Evolutionary conservation across 2,329 filamentous ascomycete species (phyloP).

Genomic region (Pseudocercospora pini-densiflorae): DNA sequence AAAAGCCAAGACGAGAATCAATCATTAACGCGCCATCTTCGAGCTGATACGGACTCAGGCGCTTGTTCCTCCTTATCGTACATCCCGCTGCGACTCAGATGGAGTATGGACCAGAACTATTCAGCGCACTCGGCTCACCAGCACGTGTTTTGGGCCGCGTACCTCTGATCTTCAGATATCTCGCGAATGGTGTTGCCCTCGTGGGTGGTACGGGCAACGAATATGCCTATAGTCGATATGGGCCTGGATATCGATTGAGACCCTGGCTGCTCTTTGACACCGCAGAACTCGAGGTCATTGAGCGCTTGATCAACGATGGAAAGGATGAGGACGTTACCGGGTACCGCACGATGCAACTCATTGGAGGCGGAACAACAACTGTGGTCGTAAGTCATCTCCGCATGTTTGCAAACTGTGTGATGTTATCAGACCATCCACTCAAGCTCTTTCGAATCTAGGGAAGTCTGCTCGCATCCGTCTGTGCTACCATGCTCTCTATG

Average conservation of each 20-base stretch:
- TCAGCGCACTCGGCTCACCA: conserved; percentile 16
- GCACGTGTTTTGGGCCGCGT: conserved; percentile 19
- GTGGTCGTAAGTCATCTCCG: conserved; percentile 14
- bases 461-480: conserved; percentile 18
- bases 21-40: neutral
- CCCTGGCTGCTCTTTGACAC: conserved; percentile 21
- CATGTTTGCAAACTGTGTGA: conserved; percentile 55
- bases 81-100: neutral
- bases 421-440: neutral
- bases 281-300: conserved; percentile 21
- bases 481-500: conserved; percentile 20
- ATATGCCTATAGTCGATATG: conserved; percentile 17
- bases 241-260: conserved; percentile 10
- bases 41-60: neutral
- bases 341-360: conserved; percentile 14
- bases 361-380: conserved; percentile 15
- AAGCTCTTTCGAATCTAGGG: conserved; percentile 62
- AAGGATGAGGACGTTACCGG: conserved; percentile 13
- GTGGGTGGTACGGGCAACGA: neutral
- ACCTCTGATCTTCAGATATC: conserved; percentile 16
- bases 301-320: conserved; percentile 19
- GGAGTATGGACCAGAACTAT: conserved; percentile 10
- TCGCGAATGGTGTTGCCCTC: neutral
- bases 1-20: neutral
- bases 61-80: neutral